phyloP scores from a whole-genome alignment of 1,139 yeast species.

The Geotrichum candidum region DNA sequence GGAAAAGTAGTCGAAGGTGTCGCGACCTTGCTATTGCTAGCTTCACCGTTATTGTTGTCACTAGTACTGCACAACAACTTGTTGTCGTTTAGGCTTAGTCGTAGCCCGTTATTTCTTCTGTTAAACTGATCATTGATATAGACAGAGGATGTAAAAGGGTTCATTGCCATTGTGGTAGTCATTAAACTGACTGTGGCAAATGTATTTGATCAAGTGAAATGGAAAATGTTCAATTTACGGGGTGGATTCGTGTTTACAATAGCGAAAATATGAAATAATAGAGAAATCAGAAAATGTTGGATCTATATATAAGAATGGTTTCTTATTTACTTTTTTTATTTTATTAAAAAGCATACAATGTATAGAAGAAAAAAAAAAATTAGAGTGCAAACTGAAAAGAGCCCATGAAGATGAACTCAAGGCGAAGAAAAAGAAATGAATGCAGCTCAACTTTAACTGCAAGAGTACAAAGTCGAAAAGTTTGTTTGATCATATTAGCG shows the following conservation, averaged over 20 bases:
- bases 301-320: not conserved
- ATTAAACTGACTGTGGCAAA: not conserved
- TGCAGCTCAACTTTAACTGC: not conserved
- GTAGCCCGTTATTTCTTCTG: not conserved
- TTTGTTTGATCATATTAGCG: not conserved
- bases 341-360: not conserved
- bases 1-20: not conserved
- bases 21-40: not conserved
- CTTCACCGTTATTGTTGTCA: not conserved
- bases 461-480: not conserved
- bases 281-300: not conserved
- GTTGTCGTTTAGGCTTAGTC: not conserved
- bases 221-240: not conserved
- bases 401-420: not conserved
- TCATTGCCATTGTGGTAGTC: constrained; percentile 4
- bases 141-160: not conserved
- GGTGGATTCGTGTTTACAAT: not conserved
- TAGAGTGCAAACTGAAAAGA: not conserved
- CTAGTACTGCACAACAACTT: not conserved
- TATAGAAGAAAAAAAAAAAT: not conserved
- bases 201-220: not conserved
- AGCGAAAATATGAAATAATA: not conserved
- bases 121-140: not conserved
- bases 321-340: not conserved
- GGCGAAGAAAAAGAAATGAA: not conserved